Evolutionary conservation across 1,139 yeast genomes (phyloP).

Genomic region (Taphrina betulina): DNA sequence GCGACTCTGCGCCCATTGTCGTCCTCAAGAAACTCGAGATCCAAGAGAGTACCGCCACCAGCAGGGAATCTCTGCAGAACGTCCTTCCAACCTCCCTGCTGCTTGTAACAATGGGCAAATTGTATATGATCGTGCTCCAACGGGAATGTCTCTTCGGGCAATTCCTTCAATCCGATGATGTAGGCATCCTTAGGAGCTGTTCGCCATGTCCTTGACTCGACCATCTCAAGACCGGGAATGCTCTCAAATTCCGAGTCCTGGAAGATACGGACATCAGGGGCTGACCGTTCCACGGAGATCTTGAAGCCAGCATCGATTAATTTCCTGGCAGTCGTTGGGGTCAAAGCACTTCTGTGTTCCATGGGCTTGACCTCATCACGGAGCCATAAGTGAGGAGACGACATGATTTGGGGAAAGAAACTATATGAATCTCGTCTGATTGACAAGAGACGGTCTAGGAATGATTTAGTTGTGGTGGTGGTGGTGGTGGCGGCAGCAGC

Average conservation of each 20-base stretch:
- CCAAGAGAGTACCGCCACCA: conserved; percentile 88
- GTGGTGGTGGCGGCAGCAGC: no score
- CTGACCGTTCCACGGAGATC: conserved; percentile 80
- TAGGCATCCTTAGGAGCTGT: conserved; percentile 85
- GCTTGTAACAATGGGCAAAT: conserved; percentile 97
- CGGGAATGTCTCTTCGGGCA: conserved; percentile 94
- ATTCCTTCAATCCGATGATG: conserved; percentile 88
- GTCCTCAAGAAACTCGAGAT: conserved; percentile 88
- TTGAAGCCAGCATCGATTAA: conserved; percentile 85
- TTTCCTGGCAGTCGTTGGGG: conserved; percentile 85
- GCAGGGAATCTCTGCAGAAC: conserved; percentile 83
- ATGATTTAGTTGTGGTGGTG: no score
- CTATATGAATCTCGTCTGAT: no score
- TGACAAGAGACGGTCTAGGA: no score
- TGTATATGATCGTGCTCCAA: conserved; percentile 93
- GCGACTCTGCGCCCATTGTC: conserved; percentile 98
- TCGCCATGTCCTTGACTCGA: conserved; percentile 91
- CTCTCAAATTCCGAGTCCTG: conserved; percentile 65
- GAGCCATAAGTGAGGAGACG: conserved; percentile 50
- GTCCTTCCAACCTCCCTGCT: conserved; percentile 95
- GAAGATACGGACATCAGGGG: conserved; percentile 67
- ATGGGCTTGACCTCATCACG: conserved; percentile 97
- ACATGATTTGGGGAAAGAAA: no score
- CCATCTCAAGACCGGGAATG: conserved; percentile 75
- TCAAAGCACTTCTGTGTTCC: conserved; percentile 95